Conservation (phyloP, 1,139 yeast genomes). For the Yamadazyma pseudoaaseri region DNA sequence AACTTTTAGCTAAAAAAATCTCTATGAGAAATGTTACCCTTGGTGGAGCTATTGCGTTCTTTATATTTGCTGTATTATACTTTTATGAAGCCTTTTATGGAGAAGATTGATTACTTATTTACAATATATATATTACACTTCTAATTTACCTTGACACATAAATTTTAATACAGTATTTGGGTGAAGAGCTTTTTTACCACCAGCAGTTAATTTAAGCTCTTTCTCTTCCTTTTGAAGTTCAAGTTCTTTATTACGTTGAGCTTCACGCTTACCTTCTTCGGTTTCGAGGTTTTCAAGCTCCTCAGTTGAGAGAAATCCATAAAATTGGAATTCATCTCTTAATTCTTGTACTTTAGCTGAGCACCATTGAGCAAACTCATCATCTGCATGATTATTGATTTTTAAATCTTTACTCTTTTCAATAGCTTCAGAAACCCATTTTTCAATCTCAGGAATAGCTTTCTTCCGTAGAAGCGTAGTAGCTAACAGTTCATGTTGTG, state of each 20-base stretch:
- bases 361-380: constrained; percentile 66
- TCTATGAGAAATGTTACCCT: constrained; percentile 90
- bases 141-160: constrained; percentile 35
- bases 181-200: constrained; percentile 31
- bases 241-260: constrained; percentile 24
- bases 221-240: constrained; percentile 27
- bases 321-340: constrained; percentile 57
- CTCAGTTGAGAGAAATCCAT: constrained; percentile 56
- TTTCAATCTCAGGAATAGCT: constrained; percentile 84
- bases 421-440: constrained; percentile 71
- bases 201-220: constrained; percentile 29
- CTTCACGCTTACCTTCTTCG: constrained; percentile 40
- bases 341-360: constrained; percentile 49
- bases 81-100: constrained; percentile 60
- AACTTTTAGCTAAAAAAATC: constrained; percentile 81
- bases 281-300: constrained; percentile 40
- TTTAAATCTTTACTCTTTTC: constrained; percentile 25
- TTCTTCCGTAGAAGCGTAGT: constrained; percentile 85
- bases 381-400: constrained; percentile 40
- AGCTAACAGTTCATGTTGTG: constrained; percentile 76
- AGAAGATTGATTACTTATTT: constrained; percentile 14
- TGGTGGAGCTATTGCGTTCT: constrained; percentile 86
- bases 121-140: constrained; percentile 1
- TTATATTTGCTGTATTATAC: constrained; percentile 78
- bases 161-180: constrained; percentile 42